These are phyloP conservation scores for Solanum virginianum DNA, from an alignment of 257 asterid genomes.

Conservation along the genomic window DNA sequence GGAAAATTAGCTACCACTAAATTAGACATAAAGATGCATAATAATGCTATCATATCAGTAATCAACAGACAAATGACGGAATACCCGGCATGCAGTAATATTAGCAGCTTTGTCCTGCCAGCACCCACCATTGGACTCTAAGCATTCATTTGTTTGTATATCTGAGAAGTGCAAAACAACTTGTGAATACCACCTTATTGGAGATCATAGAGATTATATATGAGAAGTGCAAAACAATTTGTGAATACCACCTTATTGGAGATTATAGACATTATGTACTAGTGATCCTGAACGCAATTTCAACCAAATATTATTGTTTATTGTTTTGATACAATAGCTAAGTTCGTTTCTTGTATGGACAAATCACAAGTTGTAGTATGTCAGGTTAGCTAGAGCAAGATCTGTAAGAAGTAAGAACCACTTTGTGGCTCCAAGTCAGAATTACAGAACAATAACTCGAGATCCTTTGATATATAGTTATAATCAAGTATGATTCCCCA, in stretches of 20 bases:
- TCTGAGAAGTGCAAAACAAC: conserved; percentile 28
- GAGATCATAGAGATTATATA: conserved; percentile 22
- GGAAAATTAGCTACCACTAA: background rate
- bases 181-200: background rate
- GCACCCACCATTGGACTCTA: conserved; percentile 89
- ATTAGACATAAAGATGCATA: background rate
- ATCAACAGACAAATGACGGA: background rate
- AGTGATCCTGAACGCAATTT: background rate
- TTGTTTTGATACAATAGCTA: background rate
- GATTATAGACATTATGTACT: background rate
- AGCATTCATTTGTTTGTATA: conserved; percentile 85
- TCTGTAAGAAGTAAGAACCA: background rate
- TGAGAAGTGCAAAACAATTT: conserved; percentile 16
- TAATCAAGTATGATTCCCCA: background rate
- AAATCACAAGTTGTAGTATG: background rate
- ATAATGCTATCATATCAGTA: background rate
- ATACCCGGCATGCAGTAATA: conserved; percentile 89
- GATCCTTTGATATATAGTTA: background rate
- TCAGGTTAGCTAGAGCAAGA: background rate
- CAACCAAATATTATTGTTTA: background rate
- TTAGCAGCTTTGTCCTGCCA: conserved; percentile 83
- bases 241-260: background rate
- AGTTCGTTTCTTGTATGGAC: background rate
- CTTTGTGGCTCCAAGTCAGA: background rate
- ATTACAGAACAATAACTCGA: background rate